Conservation (phyloP, 2,329 filamentous ascomycete species). For the Fusarium anguioides region DNA sequence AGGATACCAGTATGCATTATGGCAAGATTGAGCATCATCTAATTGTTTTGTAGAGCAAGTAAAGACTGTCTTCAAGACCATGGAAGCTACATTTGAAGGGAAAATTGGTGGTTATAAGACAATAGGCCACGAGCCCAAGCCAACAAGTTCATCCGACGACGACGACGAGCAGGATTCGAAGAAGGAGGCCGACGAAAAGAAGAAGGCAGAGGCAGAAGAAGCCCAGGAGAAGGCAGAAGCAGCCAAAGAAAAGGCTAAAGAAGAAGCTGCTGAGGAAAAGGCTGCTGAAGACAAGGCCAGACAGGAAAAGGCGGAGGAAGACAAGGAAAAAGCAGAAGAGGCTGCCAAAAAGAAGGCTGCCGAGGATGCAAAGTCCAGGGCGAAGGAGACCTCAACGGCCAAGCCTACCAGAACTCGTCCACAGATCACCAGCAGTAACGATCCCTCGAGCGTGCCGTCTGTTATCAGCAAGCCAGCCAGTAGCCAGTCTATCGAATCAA, state of each 20-base stretch:
- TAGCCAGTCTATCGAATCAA: slow-evolving; percentile 42
- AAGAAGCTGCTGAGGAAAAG: slow-evolving; percentile 36
- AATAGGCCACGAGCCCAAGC: slow-evolving; percentile 34
- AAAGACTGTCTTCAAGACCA: slow-evolving; percentile 56
- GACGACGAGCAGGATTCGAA: slow-evolving; percentile 25
- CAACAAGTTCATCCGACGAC: slow-evolving; percentile 24
- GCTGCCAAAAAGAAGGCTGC: slow-evolving; percentile 29
- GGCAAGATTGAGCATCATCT: neutral
- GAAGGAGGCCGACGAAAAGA: slow-evolving; percentile 24
- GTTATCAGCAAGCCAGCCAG: slow-evolving; percentile 45
- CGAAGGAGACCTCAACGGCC: slow-evolving; percentile 24
- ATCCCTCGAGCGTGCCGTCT: slow-evolving; percentile 37
- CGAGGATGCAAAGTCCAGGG: slow-evolving; percentile 24
- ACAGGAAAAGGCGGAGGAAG: slow-evolving; percentile 28
- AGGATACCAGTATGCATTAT: neutral
- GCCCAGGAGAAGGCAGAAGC: slow-evolving; percentile 14
- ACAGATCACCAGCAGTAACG: slow-evolving; percentile 33
- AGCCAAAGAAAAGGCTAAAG: slow-evolving; percentile 31
- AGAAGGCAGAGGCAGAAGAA: slow-evolving; percentile 30
- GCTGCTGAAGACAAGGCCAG: too few relatives aligned
- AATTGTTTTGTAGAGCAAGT: slow-evolving; percentile 45
- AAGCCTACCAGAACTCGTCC: slow-evolving; percentile 36
- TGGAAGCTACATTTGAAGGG: slow-evolving; percentile 56
- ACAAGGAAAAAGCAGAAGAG: slow-evolving; percentile 30
- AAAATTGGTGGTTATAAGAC: slow-evolving; percentile 58